A percentile compares a stretch with the other conserved stretches of the same genome.
phyloP scores from a whole-genome alignment of 2,329 filamentous ascomycete genomes.

The Talaromyces verruculosus region DNA sequence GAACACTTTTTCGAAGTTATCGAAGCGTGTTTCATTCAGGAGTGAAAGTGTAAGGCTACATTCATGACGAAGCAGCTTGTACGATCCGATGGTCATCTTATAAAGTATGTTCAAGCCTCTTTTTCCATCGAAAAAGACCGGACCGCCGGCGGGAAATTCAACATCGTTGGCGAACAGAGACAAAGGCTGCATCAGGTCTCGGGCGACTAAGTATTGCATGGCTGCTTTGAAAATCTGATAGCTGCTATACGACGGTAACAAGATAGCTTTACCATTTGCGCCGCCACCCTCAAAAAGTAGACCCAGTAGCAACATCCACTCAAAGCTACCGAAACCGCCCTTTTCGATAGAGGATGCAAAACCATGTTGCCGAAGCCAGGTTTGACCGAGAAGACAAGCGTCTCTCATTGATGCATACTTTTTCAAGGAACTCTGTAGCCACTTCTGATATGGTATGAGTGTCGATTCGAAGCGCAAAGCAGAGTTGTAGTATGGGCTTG shows the following conservation, averaged over 20 bases:
- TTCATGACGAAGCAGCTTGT: constrained; percentile 68
- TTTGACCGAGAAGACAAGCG: constrained; percentile 78
- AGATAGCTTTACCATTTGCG: constrained; percentile 65
- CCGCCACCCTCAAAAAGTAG: constrained; percentile 77
- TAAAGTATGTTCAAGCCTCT: constrained; percentile 79
- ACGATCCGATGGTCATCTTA: constrained; percentile 89
- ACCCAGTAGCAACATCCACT: constrained; percentile 81
- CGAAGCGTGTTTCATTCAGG: constrained; percentile 69
- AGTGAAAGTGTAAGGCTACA: constrained; percentile 72
- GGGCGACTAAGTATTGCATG: constrained; percentile 78
- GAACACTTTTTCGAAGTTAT: constrained; percentile 84
- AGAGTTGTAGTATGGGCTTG: constrained; percentile 87
- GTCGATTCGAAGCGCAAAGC: constrained; percentile 76
- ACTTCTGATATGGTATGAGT: constrained; percentile 70
- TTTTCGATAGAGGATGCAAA: constrained; percentile 67
- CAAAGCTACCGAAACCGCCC: constrained; percentile 90
- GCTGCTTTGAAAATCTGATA: constrained; percentile 94
- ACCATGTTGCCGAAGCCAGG: constrained; percentile 87
- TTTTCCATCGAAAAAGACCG: constrained; percentile 74
- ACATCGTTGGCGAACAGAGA: constrained; percentile 38
- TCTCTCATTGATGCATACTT: constrained; percentile 74
- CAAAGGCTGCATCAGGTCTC: constrained; percentile 70
- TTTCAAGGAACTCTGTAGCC: constrained; percentile 68
- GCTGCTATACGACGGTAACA: constrained; percentile 80
- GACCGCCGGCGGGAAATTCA: constrained; percentile 50